Evolutionary conservation across 352 stramenopile genomes (phyloP).

Genomic region (Phytophthora colocasiae): DNA sequence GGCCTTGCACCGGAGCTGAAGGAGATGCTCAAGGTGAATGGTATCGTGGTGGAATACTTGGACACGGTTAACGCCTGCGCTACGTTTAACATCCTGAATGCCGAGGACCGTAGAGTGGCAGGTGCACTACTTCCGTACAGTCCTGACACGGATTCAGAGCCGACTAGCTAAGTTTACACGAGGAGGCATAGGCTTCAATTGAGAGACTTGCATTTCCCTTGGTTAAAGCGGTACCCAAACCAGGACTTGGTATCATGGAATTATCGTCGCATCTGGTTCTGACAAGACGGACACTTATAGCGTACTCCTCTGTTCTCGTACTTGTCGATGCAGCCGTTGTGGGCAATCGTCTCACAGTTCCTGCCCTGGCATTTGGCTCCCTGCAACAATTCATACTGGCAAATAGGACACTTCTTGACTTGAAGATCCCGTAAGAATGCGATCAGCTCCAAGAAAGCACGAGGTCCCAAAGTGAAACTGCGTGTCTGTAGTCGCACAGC

Average conservation of each 20-base stretch:
- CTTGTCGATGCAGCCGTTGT: slow-evolving; percentile 67
- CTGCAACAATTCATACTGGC: slow-evolving; percentile 78
- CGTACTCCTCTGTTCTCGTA: slow-evolving; percentile 65
- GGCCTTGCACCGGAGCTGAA: slow-evolving; percentile 67
- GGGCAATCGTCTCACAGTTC: slow-evolving; percentile 54
- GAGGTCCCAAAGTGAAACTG: slow-evolving; percentile 68
- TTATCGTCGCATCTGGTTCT: slow-evolving; percentile 50
- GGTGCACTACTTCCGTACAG: slow-evolving; percentile 82
- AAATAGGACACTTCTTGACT: slow-evolving; percentile 83
- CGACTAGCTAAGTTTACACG: slow-evolving; percentile 13
- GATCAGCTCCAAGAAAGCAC: slow-evolving; percentile 76
- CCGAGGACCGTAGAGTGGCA: slow-evolving; percentile 84
- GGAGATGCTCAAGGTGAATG: slow-evolving; percentile 81
- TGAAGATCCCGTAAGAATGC: slow-evolving; percentile 78
- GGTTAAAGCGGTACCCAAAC: background rate
- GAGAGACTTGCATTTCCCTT: background rate
- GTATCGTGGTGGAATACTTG: slow-evolving; percentile 88
- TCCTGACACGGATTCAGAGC: slow-evolving; percentile 34
- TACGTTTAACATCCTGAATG: slow-evolving; percentile 94
- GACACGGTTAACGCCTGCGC: slow-evolving; percentile 87
- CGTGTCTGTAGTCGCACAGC: slow-evolving; percentile 43
- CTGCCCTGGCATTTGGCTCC: slow-evolving; percentile 47
- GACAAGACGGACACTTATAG: slow-evolving; percentile 68
- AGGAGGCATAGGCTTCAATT: background rate
- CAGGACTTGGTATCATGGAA: background rate